Evolutionary conservation across 331 rosid species (phyloP).

Genomic region (Pyracantha coccinea): DNA sequence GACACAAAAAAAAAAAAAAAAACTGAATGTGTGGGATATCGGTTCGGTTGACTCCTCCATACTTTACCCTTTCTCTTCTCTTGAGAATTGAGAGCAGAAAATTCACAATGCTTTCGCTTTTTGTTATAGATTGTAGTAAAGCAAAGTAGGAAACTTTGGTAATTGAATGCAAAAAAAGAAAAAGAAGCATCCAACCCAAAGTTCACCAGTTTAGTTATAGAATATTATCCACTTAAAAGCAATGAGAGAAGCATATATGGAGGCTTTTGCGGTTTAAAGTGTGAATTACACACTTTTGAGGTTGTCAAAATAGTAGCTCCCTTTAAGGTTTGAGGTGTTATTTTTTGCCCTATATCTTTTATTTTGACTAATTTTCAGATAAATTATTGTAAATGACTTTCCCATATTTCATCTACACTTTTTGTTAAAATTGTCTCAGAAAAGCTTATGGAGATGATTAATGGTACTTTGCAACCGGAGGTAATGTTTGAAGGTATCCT

Average conservation of each 20-base stretch:
- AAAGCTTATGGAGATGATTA: too few relatives aligned
- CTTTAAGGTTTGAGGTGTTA: too few relatives aligned
- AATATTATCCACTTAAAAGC: background rate
- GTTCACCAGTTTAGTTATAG: too few relatives aligned
- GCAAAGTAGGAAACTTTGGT: background rate
- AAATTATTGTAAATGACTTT: too few relatives aligned
- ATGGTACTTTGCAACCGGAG: too few relatives aligned
- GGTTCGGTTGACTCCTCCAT: background rate
- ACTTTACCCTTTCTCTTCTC: background rate
- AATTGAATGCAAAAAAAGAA: background rate
- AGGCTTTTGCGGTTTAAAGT: background rate
- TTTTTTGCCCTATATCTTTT: too few relatives aligned
- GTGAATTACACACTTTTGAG: background rate
- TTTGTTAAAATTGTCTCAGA: too few relatives aligned
- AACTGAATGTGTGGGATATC: background rate
- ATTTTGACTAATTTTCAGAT: too few relatives aligned
- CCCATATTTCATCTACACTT: too few relatives aligned
- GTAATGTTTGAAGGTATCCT: too few relatives aligned
- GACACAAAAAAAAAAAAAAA: too few relatives aligned
- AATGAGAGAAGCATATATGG: background rate
- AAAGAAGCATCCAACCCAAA: background rate
- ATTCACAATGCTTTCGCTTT: background rate
- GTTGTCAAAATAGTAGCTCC: background rate
- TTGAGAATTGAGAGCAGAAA: background rate
- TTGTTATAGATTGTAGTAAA: background rate